Evolutionary conservation across 306 rosid species (phyloP), one percentile per base, ranked within the genome.

Genomic region (Acacia crassicarpa): DNA sequence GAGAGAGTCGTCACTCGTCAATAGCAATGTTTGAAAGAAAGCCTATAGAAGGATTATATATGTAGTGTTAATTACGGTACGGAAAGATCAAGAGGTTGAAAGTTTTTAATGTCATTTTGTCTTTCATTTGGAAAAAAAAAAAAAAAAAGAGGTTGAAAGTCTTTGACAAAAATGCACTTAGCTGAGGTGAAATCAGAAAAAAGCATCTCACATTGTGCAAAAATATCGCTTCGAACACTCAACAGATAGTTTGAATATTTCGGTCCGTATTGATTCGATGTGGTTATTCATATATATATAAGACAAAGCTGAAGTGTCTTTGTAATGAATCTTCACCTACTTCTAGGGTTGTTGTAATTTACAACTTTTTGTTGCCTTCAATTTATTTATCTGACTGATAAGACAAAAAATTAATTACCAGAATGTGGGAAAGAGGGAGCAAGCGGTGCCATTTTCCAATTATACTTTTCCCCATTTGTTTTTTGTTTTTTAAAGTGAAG

Each of bases 131-230:
- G 2, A 30, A 30, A 30, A 30, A 30, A 30, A 30, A 1, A 38
- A 38, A 38, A 5, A 38, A 38, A 38, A n/a, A 9, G 8, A 30
- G 69, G 22, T 19, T 14, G 23, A 67, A 19, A 46, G 14, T 32
- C 65, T 51, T 53, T 73, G 44, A 56, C 8, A 38, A 38, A 27
- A 70, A 48, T 69, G 74, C 12, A 41, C 32, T 40, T 41, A n/a
- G 62, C 62, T 56, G 32, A 68, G 74, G 32, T 69, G 8, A 56
- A 56, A 20, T 8, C 27, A 9, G 25, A 69, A 43, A 69, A 69
- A 69, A 69, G 54, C 54, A 6, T 70, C 53, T 69, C 74, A 69
- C 22, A 43, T n/a, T 69, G 54, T 69, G 74, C 54, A 41, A 67
- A 66, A 67, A 35, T 38, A 10, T n/a, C 17, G 27, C 44, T n/a